Percentiles rank a stretch among this genome's conserved stretches.
These are phyloP conservation scores for Globisporangium spinosum DNA, from an alignment of 352 stramenopile species.

Conservation along the genomic window DNA sequence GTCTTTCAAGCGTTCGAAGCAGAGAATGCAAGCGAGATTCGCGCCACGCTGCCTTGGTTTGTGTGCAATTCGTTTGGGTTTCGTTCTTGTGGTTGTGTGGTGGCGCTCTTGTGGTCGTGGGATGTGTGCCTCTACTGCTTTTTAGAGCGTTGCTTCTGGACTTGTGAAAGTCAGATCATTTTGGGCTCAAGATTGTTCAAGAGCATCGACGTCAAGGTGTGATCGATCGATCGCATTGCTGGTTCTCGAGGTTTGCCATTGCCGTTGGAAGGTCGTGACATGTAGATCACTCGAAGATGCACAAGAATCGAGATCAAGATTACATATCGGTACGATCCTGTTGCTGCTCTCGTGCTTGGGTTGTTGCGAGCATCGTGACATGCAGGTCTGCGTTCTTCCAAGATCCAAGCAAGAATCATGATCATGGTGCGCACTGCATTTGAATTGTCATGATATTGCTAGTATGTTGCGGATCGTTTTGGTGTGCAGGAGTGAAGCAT, in stretches of 20 bases:
- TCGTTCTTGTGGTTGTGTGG: not conserved
- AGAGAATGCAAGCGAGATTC: not conserved
- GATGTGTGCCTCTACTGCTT: not conserved
- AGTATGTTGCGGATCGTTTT: not conserved
- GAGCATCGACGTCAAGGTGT: not conserved
- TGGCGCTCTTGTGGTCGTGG: not conserved
- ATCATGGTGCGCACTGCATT: not conserved
- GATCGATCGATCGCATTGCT: not conserved
- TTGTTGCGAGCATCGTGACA: not conserved
- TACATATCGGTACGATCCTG: not conserved
- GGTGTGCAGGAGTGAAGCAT: not conserved
- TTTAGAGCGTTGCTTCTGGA: not conserved
- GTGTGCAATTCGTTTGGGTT: not conserved
- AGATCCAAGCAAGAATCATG: not conserved
- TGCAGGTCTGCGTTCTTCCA: not conserved
- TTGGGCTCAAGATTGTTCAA: not conserved
- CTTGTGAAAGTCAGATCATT: not conserved
- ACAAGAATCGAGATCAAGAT: not conserved
- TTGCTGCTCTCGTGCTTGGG: not conserved
- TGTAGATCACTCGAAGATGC: not conserved
- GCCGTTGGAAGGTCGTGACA: not conserved
- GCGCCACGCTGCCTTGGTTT: not conserved
- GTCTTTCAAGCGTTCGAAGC: not conserved
- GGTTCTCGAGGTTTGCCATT: not conserved
- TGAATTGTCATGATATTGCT: not conserved